phyloP scores from a whole-genome alignment of 2,329 filamentous ascomycete species.

The Fusarium floridanum region DNA sequence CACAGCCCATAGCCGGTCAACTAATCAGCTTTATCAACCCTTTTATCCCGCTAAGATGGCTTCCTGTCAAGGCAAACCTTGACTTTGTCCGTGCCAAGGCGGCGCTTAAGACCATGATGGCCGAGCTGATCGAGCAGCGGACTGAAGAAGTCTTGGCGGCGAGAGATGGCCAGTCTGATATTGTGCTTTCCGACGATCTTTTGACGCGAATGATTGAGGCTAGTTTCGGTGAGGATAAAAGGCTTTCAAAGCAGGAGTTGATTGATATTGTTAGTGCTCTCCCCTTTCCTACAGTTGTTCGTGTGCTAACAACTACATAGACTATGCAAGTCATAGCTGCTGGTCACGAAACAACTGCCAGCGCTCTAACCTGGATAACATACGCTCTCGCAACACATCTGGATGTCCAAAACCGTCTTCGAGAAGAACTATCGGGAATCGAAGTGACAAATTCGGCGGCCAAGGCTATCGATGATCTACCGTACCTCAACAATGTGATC shows the following conservation, averaged over 20 bases:
- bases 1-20: slow-evolving; percentile 16
- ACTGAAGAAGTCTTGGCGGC: slow-evolving; percentile 2
- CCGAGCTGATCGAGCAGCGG: slow-evolving; percentile 19
- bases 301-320: not conserved
- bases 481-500: slow-evolving; percentile 25
- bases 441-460: not conserved
- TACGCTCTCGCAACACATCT: slow-evolving; percentile 19
- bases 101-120: slow-evolving; percentile 21
- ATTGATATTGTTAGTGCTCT: slow-evolving; percentile 19
- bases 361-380: slow-evolving; percentile 8
- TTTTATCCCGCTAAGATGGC: slow-evolving; percentile 20
- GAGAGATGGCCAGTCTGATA: not conserved
- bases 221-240: slow-evolving; percentile 13
- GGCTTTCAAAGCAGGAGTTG: slow-evolving; percentile 21
- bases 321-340: slow-evolving; percentile 32
- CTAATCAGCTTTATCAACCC: slow-evolving; percentile 28
- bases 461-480: slow-evolving; percentile 12
- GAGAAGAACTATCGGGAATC: not conserved
- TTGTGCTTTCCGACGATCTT: slow-evolving; percentile 15
- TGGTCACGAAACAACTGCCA: slow-evolving; percentile 28
- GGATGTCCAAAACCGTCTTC: not conserved
- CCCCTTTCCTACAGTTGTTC: not conserved
- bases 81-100: slow-evolving; percentile 22
- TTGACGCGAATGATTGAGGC: slow-evolving; percentile 32
- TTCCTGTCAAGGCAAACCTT: slow-evolving; percentile 19